Evolutionary conservation across 257 asterid genomes (phyloP).

Genomic region (Haberlea rhodopensis): DNA sequence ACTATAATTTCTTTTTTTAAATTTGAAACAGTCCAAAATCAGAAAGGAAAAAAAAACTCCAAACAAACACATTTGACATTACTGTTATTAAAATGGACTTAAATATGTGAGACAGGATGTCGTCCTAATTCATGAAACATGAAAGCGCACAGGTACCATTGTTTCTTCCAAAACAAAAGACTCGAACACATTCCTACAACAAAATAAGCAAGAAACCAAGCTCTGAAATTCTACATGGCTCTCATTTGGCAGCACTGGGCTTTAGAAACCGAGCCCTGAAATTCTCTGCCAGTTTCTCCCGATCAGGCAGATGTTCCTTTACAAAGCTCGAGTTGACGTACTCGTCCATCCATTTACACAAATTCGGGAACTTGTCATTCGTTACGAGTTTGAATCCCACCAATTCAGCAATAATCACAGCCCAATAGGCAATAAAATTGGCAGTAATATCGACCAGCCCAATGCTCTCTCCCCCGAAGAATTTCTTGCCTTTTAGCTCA

Average conservation of each 20-base stretch:
- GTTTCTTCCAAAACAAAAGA: too few species aligned
- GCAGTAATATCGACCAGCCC: slow-evolving; percentile 38
- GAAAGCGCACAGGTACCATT: too few species aligned
- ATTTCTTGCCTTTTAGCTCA: slow-evolving; percentile 38
- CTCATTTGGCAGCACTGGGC: background rate
- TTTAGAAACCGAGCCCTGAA: background rate
- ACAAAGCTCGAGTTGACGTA: background rate
- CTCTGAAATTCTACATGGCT: background rate
- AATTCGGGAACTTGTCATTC: slow-evolving; percentile 11
- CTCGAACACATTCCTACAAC: background rate
- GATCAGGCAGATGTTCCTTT: background rate
- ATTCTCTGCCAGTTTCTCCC: background rate
- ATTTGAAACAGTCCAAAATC: too few species aligned
- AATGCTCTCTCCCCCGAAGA: slow-evolving; percentile 42
- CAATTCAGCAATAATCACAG: slow-evolving; percentile 26
- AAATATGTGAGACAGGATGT: too few species aligned
- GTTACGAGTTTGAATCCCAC: slow-evolving; percentile 30
- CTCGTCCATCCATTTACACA: background rate
- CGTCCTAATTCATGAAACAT: too few species aligned
- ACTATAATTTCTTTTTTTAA: too few species aligned
- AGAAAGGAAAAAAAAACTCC: too few species aligned
- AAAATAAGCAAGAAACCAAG: background rate
- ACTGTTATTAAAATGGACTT: too few species aligned
- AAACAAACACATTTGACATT: too few species aligned
- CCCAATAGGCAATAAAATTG: slow-evolving; percentile 31